Evolutionary conservation across 2,329 filamentous ascomycete genomes (phyloP).

Genomic region (Neofusicoccum cordaticola): DNA sequence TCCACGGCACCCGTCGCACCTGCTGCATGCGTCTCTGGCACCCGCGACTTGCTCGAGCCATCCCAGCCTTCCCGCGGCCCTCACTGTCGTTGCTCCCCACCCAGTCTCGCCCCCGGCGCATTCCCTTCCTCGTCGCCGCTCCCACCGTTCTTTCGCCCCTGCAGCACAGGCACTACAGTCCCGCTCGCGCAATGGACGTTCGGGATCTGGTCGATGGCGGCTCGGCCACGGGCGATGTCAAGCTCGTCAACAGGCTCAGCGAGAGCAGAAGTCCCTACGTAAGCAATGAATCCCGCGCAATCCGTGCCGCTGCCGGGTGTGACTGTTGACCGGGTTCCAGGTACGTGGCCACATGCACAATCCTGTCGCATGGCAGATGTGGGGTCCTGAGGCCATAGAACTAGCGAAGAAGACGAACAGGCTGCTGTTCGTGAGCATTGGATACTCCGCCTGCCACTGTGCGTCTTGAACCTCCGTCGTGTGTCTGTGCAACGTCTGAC

Average conservation of each 20-base stretch:
- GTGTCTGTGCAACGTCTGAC: conserved; percentile 5
- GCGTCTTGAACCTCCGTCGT: conserved; percentile 35
- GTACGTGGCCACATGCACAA: conserved; percentile 75
- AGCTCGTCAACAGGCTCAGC: conserved; percentile 50
- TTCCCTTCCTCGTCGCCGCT: background rate
- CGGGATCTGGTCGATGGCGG: conserved; percentile 21
- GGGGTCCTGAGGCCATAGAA: conserved; percentile 72
- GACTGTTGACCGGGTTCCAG: conserved; percentile 34
- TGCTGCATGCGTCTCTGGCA: background rate
- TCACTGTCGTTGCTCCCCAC: background rate
- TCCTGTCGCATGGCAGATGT: conserved; percentile 86
- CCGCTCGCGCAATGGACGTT: conserved; percentile 28
- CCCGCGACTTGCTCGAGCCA: background rate
- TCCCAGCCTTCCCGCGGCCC: background rate
- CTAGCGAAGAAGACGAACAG: conserved; percentile 80
- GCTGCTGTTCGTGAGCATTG: conserved; percentile 89
- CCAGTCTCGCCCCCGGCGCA: background rate
- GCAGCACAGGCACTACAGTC: background rate
- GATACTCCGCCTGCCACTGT: conserved; percentile 96
- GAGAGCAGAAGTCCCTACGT: conserved; percentile 68
- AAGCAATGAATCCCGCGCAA: conserved; percentile 27
- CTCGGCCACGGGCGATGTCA: background rate
- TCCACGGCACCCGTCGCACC: background rate
- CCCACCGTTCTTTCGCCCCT: background rate
- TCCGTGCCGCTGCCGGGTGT: conserved; percentile 5